These are phyloP conservation scores for Ilyonectria robusta DNA, from an alignment of 2,329 filamentous ascomycete genomes.

Conservation along the genomic window DNA sequence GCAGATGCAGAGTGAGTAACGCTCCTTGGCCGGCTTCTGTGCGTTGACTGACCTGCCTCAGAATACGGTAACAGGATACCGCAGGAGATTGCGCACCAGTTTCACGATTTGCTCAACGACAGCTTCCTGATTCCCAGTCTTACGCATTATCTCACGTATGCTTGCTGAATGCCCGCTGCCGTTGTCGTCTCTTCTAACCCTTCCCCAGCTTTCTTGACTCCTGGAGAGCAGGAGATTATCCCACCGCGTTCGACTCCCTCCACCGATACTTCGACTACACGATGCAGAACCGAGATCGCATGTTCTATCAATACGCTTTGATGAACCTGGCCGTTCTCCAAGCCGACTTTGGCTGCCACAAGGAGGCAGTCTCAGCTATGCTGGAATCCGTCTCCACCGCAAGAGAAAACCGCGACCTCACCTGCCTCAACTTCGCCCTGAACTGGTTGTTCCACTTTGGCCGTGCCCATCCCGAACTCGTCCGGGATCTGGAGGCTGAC, in stretches of 20 bases:
- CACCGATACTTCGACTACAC: conserved; percentile 98
- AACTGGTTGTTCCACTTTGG: conserved; percentile 97
- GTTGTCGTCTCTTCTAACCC: conserved; percentile 29
- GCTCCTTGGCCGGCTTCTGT: background rate
- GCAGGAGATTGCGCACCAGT: conserved; percentile 77
- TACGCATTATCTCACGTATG: conserved; percentile 80
- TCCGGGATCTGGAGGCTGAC: conserved; percentile 77
- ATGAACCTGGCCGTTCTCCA: conserved; percentile 95
- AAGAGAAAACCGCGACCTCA: conserved; percentile 91
- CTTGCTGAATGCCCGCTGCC: no score
- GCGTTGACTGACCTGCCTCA: conserved; percentile 51
- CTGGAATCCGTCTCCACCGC: conserved; percentile 96
- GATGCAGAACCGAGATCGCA: conserved; percentile 85
- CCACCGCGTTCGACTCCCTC: conserved; percentile 89
- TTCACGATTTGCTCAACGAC: conserved; percentile 77
- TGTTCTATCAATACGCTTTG: conserved; percentile 94
- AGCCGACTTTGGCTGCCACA: conserved; percentile 92
- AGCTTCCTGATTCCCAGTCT: conserved; percentile 79
- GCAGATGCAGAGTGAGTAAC: conserved; percentile 81
- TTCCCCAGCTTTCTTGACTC: conserved; percentile 83
- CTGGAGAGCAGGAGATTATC: conserved; percentile 92
- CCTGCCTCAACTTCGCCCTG: conserved; percentile 93
- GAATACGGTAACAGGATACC: conserved; percentile 85
- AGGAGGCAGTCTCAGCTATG: conserved; percentile 93
- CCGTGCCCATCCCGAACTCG: conserved; percentile 85